A percentile compares a stretch with the other conserved stretches of the same genome.
Evolutionary conservation across 768 basidiomycete genomes (phyloP).

Genomic region (Leccinellum albellum): DNA sequence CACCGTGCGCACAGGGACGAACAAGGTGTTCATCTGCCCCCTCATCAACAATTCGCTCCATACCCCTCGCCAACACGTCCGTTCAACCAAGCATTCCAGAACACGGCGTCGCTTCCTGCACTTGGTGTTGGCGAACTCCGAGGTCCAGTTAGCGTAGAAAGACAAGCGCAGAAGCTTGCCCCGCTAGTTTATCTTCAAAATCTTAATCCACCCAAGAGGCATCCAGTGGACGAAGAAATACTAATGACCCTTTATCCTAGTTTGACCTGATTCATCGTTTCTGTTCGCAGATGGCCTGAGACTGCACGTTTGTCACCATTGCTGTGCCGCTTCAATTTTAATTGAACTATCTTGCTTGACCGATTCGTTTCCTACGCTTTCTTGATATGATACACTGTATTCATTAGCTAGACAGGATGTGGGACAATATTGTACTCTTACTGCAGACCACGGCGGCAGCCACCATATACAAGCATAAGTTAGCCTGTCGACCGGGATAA

Average conservation of each 20-base stretch:
- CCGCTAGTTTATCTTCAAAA: conserved; percentile 63
- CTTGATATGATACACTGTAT: conserved; percentile 23
- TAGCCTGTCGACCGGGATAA: background rate
- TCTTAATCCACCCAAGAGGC: conserved; percentile 57
- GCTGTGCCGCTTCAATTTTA: conserved; percentile 4
- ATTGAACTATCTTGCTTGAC: conserved; percentile 9
- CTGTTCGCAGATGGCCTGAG: conserved; percentile 10
- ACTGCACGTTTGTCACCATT: conserved; percentile 6
- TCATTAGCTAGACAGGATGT: conserved; percentile 19
- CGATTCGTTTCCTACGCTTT: background rate
- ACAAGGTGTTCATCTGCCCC: conserved; percentile 11
- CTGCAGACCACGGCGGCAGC: background rate
- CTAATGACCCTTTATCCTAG: conserved; percentile 54
- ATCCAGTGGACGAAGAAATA: conserved; percentile 68
- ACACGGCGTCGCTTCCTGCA: background rate
- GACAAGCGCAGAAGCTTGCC: conserved; percentile 40
- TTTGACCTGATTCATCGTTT: conserved; percentile 22
- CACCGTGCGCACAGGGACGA: conserved; percentile 32
- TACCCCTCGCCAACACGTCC: conserved; percentile 30
- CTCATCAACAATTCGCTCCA: conserved; percentile 28
- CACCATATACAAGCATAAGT: background rate
- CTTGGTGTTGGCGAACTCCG: background rate
- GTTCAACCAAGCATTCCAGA: conserved; percentile 9
- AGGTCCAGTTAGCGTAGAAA: conserved; percentile 7
- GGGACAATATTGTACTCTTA: conserved; percentile 15